Conservation (phyloP, 805 yeast genomes). For the Spathaspora hagerdaliae region DNA sequence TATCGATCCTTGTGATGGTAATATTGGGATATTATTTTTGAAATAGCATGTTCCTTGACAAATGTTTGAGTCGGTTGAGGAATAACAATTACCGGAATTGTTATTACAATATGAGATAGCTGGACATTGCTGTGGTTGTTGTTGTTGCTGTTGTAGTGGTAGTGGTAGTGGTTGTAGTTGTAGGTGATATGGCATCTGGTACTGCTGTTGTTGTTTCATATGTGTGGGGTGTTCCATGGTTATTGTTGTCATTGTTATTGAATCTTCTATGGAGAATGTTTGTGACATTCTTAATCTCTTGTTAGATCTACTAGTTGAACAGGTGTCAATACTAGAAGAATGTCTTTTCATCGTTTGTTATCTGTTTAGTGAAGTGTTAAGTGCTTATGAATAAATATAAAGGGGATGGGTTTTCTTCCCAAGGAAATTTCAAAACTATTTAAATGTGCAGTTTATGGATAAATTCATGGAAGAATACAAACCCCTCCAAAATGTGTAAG, state of each 20-base stretch:
- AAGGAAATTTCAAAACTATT: background rate
- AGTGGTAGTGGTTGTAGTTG: background rate
- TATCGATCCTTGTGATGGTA: constrained; percentile 3
- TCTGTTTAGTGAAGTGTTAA: background rate
- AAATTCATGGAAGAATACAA: background rate
- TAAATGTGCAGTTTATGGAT: background rate
- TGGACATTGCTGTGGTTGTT: background rate
- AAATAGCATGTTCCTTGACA: background rate
- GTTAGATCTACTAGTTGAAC: background rate
- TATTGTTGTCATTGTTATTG: background rate
- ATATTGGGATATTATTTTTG: constrained; percentile 4
- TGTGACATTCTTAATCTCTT: too few species aligned
- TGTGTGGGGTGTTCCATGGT: background rate
- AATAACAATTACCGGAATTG: background rate
- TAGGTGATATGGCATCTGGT: background rate
- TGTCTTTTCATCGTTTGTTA: background rate
- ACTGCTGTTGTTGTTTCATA: background rate
- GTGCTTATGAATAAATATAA: background rate
- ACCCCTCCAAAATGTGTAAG: background rate
- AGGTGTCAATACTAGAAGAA: background rate
- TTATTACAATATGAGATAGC: background rate
- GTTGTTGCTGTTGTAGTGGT: background rate
- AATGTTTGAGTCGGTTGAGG: background rate
- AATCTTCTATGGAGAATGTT: too few species aligned
- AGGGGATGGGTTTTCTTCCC: background rate